Percentiles rank a stretch among this genome's conserved stretches.
These are phyloP conservation scores for Hura crepitans DNA, from an alignment of 441 rosid species.

Conservation along the genomic window DNA sequence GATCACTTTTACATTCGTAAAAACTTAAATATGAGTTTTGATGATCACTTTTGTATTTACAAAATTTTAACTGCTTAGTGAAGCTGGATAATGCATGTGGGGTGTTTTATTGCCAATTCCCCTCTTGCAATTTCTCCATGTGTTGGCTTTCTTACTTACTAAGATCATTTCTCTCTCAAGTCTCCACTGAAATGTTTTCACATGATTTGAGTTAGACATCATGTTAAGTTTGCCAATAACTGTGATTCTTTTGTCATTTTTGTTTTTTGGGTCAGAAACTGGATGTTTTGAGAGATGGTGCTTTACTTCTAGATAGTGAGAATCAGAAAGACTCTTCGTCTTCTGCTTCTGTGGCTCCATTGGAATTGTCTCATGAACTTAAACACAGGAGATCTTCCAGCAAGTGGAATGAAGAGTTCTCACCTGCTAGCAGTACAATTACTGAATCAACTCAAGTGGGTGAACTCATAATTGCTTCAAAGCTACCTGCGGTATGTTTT, in stretches of 20 bases:
- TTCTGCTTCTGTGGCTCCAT: slow-evolving; percentile 39
- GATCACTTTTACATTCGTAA: neutral
- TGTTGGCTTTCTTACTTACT: slow-evolving; percentile 3
- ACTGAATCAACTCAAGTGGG: slow-evolving; percentile 70
- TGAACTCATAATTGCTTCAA: slow-evolving; percentile 44
- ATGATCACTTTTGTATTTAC: neutral
- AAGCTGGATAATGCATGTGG: neutral
- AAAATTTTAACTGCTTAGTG: slow-evolving; percentile 3
- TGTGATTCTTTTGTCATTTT: slow-evolving; percentile 20
- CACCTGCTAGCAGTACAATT: slow-evolving; percentile 59
- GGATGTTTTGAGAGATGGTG: slow-evolving; percentile 47
- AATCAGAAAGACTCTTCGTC: slow-evolving; percentile 52
- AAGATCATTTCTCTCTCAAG: neutral
- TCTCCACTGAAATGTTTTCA: neutral
- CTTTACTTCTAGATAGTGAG: slow-evolving; percentile 56
- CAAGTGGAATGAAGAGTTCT: slow-evolving; percentile 76
- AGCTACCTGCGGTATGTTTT: slow-evolving; percentile 38
- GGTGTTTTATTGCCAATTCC: neutral
- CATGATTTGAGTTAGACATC: neutral
- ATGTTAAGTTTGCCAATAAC: slow-evolving; percentile 4
- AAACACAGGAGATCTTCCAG: slow-evolving; percentile 73
- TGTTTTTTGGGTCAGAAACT: slow-evolving; percentile 44
- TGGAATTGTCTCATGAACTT: slow-evolving; percentile 50
- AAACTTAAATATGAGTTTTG: neutral
- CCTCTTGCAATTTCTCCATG: neutral